Evolutionary conservation across 345 rosid species (phyloP), one percentile per base, ranked within the genome.

Genomic region (Aegle marmelos): DNA sequence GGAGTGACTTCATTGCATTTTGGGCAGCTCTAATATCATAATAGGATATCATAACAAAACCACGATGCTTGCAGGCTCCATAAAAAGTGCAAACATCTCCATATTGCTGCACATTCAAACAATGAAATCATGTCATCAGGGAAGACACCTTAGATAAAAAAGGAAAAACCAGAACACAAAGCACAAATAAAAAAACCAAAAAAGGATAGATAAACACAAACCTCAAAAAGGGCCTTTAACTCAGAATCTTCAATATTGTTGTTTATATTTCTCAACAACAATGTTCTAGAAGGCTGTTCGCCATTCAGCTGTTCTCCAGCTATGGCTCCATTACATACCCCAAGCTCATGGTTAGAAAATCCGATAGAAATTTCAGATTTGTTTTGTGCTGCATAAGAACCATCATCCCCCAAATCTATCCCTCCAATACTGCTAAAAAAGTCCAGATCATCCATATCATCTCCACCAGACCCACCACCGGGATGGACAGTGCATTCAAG

Each of bases 361-460:
- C 84, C 85, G 24, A 57, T 77, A 68, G 78, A 78, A 81, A 78
- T 76, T 61, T 83, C 80, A 79, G 80, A 74, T 59, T 66, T 76
- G 60, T 77, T 85, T 34, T 74, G 85, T n/a, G 72, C 76, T 28
- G 72, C 72, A 27, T 80, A 50, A 50, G 67, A 79, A 60, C 67
- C 77, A 80, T 85, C 89, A 58, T 86, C 87, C 72, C 86, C 94
- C 81, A 92, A 74, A 72, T 92, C 96, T 90, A 92, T 81, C 77
- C 96, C 96, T 56, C 94, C 93, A 33, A 88, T 88, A 74, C 87
- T 90, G 74, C 87, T 86, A 70, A 92, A 92, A 68, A 92, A 72
- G 76, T 92, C 96, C 36, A 89, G 79, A 62, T 90, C 95, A 81
- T 91, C 96, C 73, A 73, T 65, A 79, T 88, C 91, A 80, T 86